Evolutionary conservation across 768 basidiomycete genomes (phyloP).

Genomic region (Leucogyrophana mollusca): DNA sequence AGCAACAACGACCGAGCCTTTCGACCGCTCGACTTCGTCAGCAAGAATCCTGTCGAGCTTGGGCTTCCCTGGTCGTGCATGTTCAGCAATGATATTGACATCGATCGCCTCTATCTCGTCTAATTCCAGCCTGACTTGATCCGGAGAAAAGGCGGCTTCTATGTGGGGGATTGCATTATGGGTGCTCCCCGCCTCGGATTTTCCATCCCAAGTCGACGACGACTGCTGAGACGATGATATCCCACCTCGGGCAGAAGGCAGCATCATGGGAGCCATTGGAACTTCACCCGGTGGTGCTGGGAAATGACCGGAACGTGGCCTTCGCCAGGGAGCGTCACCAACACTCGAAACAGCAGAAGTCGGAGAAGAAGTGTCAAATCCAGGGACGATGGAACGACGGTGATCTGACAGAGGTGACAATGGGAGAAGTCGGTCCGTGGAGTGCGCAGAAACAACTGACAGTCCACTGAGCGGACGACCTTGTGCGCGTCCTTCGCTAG

Average conservation of each 20-base stretch:
- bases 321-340: slow-evolving; percentile 6
- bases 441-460: slow-evolving; percentile 10
- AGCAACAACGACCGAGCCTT: slow-evolving; percentile 61
- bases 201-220: slow-evolving; percentile 5
- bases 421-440: slow-evolving; percentile 19
- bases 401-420: slow-evolving; percentile 19
- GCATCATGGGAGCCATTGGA: slow-evolving; percentile 2
- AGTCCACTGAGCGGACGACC: neutral
- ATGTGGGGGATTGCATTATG: neutral
- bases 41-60: slow-evolving; percentile 58
- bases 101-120: slow-evolving; percentile 60
- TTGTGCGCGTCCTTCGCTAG: slow-evolving; percentile 1
- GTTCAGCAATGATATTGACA: slow-evolving; percentile 57
- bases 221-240: neutral
- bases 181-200: slow-evolving; percentile 5
- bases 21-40: slow-evolving; percentile 59
- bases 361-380: slow-evolving; percentile 5
- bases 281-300: slow-evolving; percentile 1
- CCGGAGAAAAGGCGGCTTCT: neutral
- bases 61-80: slow-evolving; percentile 65
- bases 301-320: neutral
- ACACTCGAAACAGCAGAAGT: slow-evolving; percentile 9
- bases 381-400: slow-evolving; percentile 10
- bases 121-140: slow-evolving; percentile 39
- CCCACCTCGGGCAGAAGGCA: neutral